Evolutionary conservation across 345 rosid genomes (phyloP).

Genomic region (Rhizophora mangle): DNA sequence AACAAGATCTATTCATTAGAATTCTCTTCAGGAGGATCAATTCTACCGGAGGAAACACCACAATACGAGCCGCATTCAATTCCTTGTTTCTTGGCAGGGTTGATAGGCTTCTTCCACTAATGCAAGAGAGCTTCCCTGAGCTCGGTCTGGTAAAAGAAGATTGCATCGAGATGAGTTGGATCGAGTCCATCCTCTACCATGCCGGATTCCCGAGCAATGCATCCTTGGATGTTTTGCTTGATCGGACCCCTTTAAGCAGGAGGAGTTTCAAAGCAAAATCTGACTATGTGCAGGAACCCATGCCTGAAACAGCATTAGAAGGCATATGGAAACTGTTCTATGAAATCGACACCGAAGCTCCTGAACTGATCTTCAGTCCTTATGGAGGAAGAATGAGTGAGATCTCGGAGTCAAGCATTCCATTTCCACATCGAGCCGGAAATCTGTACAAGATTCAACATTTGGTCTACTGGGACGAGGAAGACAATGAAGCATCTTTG

Average conservation of each 20-base stretch:
- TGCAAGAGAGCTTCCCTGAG: constrained; percentile 17
- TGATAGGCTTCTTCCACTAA: constrained; percentile 4
- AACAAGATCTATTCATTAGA: constrained; percentile 11
- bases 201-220: neutral
- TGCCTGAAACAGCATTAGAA: constrained; percentile 1
- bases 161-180: neutral
- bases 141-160: constrained; percentile 3
- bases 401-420: constrained; percentile 4
- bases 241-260: neutral
- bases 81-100: constrained; percentile 3
- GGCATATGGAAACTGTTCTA: constrained; percentile 3
- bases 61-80: neutral
- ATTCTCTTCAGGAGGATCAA: neutral
- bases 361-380: neutral
- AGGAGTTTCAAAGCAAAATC: constrained; percentile 8
- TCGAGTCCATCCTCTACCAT: neutral
- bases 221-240: neutral
- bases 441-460: constrained; percentile 13
- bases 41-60: neutral
- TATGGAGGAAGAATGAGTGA: constrained; percentile 12
- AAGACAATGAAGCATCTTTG: neutral
- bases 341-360: neutral
- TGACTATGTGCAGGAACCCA: constrained; percentile 6
- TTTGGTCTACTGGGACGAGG: constrained; percentile 5
- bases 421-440: constrained; percentile 15